Evolutionary conservation across 2,329 filamentous ascomycete species (phyloP).

Genomic region (Coniella vitis): DNA sequence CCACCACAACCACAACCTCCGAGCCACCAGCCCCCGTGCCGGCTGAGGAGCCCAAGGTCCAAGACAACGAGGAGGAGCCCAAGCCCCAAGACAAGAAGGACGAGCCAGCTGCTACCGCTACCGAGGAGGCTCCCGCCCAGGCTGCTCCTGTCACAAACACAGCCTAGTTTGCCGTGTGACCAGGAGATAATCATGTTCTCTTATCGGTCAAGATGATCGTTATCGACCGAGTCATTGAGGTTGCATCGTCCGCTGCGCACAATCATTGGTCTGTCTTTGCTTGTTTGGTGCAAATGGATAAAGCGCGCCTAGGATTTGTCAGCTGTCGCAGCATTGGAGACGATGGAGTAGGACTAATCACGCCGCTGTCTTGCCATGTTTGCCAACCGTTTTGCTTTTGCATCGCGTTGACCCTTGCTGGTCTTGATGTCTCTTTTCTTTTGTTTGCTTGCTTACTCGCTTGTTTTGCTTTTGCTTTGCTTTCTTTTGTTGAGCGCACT

Average conservation of each 20-base stretch:
- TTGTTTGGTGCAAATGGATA: too few species aligned
- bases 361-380: too few species aligned
- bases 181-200: too few species aligned
- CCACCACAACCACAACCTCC: constrained; percentile 18
- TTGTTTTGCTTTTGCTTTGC: not conserved
- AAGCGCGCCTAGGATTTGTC: too few species aligned
- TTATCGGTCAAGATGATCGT: too few species aligned
- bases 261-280: too few species aligned
- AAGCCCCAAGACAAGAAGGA: not conserved
- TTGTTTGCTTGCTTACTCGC: not conserved
- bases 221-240: too few species aligned
- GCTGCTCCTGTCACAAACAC: constrained; percentile 5
- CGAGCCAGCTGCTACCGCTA: too few species aligned
- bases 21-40: constrained; percentile 21
- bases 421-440: not conserved
- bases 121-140: constrained; percentile 16
- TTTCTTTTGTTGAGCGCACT: not conserved
- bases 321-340: too few species aligned
- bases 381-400: not conserved
- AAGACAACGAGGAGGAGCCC: constrained; percentile 17
- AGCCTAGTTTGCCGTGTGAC: not conserved
- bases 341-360: too few species aligned
- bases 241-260: too few species aligned
- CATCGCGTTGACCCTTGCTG: too few species aligned
- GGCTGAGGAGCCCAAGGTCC: constrained; percentile 17